Percentiles rank a stretch among this genome's conserved stretches.
These are phyloP conservation scores for Cyclanthera cordifolia DNA, from an alignment of 306 rosid species.

Conservation along the genomic window DNA sequence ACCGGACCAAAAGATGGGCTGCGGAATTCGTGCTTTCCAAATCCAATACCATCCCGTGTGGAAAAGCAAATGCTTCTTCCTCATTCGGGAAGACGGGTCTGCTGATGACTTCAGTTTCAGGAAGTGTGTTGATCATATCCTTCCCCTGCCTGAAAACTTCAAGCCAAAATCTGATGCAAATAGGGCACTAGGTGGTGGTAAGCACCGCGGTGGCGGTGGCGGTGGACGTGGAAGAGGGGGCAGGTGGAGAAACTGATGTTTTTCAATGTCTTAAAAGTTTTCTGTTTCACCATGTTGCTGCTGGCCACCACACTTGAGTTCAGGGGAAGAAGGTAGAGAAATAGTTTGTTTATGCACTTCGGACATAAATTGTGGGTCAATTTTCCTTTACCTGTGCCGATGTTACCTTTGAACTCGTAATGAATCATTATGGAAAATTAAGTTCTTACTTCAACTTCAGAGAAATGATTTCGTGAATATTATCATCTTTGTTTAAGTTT, in stretches of 20 bases:
- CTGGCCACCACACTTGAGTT: neutral
- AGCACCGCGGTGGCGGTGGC: constrained; percentile 41
- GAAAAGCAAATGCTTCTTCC: constrained; percentile 75
- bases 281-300: neutral
- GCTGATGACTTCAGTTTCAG: constrained; percentile 82
- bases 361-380: too few relatives aligned
- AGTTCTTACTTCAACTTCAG: neutral
- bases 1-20: constrained; percentile 44
- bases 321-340: neutral
- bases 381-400: too few relatives aligned
- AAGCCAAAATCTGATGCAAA: constrained; percentile 37
- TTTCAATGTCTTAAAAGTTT: too few relatives aligned
- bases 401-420: too few relatives aligned
- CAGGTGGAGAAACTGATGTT: constrained; percentile 41
- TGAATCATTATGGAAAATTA: too few relatives aligned
- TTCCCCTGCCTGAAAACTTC: constrained; percentile 72
- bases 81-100: constrained; percentile 49
- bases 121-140: constrained; percentile 68
- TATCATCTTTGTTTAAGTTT: too few relatives aligned
- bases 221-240: constrained; percentile 44
- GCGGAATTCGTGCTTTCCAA: constrained; percentile 48
- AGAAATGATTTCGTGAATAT: neutral
- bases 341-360: neutral
- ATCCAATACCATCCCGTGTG: constrained; percentile 63
- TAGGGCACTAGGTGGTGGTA: constrained; percentile 45